phyloP scores from a whole-genome alignment of 495 filamentous ascomycete genomes.

The Cudoniella acicularis region DNA sequence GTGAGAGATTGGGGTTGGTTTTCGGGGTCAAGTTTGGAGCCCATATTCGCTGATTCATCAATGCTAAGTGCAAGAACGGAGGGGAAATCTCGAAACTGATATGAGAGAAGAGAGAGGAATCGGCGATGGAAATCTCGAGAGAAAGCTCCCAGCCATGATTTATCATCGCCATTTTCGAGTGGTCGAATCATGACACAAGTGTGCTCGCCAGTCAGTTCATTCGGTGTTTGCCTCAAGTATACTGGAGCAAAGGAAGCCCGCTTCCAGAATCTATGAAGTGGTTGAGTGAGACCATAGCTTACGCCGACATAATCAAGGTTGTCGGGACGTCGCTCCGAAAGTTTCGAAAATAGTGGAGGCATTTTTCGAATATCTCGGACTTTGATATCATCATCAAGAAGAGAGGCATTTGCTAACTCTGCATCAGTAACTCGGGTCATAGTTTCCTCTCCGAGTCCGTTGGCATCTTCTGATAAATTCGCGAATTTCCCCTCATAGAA shows the following conservation, averaged over 20 bases:
- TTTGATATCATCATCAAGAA: conserved; percentile 82
- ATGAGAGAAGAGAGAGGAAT: conserved; percentile 83
- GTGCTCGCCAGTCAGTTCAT: conserved; percentile 95
- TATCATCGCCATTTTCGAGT: conserved; percentile 60
- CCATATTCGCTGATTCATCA: conserved; percentile 75
- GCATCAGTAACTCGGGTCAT: conserved; percentile 80
- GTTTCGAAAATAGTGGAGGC: conserved; percentile 87
- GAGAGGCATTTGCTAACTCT: conserved; percentile 72
- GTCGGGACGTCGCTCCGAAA: conserved; percentile 79
- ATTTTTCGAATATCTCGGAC: conserved; percentile 87
- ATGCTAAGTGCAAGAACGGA: conserved; percentile 80
- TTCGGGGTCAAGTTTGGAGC: conserved; percentile 56
- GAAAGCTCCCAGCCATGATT: conserved; percentile 79
- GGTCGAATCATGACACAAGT: conserved; percentile 95
- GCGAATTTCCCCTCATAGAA: conserved; percentile 96
- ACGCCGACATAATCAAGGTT: conserved; percentile 90
- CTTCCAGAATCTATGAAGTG: conserved; percentile 97
- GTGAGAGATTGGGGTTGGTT: conserved; percentile 50
- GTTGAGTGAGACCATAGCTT: conserved; percentile 85
- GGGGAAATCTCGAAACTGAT: conserved; percentile 85
- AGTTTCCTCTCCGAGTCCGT: conserved; percentile 46
- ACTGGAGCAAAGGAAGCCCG: conserved; percentile 79
- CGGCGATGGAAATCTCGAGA: conserved; percentile 88
- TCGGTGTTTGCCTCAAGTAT: conserved; percentile 92
- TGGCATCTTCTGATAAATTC: conserved; percentile 63